Percentiles rank a stretch among this genome's conserved stretches.
phyloP scores from a whole-genome alignment of 2,329 filamentous ascomycete species.

The Aspergillus clavatus region DNA sequence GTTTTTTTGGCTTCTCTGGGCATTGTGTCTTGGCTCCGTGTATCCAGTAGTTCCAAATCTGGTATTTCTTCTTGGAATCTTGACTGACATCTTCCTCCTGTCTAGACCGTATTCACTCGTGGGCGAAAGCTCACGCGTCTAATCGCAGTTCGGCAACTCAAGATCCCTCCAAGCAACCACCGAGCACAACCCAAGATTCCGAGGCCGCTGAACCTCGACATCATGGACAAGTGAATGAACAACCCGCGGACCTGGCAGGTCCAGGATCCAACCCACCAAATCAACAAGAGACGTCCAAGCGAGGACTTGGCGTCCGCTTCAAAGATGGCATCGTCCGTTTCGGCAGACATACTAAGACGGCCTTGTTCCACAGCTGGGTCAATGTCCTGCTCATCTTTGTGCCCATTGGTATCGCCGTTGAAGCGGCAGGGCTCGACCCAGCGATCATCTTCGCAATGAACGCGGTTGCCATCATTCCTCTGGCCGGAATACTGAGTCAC shows the following conservation, averaged over 20 bases:
- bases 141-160: constrained; percentile 12
- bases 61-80: background rate
- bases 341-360: constrained; percentile 30
- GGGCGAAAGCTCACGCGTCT: constrained; percentile 39
- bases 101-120: constrained; percentile 36
- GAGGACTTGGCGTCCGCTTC: constrained; percentile 23
- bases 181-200: background rate
- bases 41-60: background rate
- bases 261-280: constrained; percentile 14
- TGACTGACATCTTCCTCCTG: constrained; percentile 2
- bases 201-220: constrained; percentile 10
- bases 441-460: constrained; percentile 69
- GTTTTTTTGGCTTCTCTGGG: constrained; percentile 1
- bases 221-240: constrained; percentile 29
- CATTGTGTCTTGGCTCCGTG: background rate
- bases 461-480: constrained; percentile 68
- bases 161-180: background rate
- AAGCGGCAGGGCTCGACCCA: constrained; percentile 45
- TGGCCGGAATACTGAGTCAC: constrained; percentile 66
- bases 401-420: constrained; percentile 36
- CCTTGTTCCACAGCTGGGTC: constrained; percentile 39
- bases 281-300: constrained; percentile 19
- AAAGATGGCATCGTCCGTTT: constrained; percentile 31
- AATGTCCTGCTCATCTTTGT: constrained; percentile 42
- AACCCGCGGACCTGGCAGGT: constrained; percentile 13